Percentiles rank a stretch among this genome's conserved stretches.
phyloP scores from a whole-genome alignment of 2,329 filamentous ascomycete species.

The Alternaria conjuncta region DNA sequence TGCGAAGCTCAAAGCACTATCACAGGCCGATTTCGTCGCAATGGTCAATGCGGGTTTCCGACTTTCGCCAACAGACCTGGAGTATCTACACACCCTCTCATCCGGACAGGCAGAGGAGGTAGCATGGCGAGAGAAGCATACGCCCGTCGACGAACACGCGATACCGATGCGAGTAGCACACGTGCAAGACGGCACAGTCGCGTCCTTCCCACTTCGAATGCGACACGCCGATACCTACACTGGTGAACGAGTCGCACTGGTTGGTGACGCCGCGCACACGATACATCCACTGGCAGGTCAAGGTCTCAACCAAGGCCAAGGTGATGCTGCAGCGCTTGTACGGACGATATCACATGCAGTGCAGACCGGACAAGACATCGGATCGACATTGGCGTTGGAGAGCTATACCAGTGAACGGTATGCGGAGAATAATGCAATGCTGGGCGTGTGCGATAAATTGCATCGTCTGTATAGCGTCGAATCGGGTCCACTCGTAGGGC shows the following conservation, averaged over 20 bases:
- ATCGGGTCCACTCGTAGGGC: conserved; percentile 77
- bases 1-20: conserved; percentile 76
- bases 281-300: conserved; percentile 94
- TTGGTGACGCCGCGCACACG: conserved; percentile 94
- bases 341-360: conserved; percentile 78
- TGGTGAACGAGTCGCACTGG: conserved; percentile 84
- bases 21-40: conserved; percentile 75
- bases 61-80: conserved; percentile 77
- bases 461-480: conserved; percentile 90
- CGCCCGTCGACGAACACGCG: conserved; percentile 53
- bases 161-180: conserved; percentile 71
- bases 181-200: conserved; percentile 80
- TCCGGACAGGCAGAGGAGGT: conserved; percentile 71
- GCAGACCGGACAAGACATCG: conserved; percentile 85
- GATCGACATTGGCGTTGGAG: conserved; percentile 78
- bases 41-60: conserved; percentile 95
- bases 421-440: conserved; percentile 75
- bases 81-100: conserved; percentile 75
- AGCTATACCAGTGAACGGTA: conserved; percentile 83
- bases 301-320: conserved; percentile 91
- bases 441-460: conserved; percentile 85
- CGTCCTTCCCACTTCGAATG: conserved; percentile 89
- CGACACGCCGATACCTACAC: conserved; percentile 95
- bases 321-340: conserved; percentile 81
- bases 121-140: conserved; percentile 81